Evolutionary conservation across 148 eudicot genomes (phyloP), one percentile per base, ranked within the genome.

Genomic region (Fagopyrum tataricum): DNA sequence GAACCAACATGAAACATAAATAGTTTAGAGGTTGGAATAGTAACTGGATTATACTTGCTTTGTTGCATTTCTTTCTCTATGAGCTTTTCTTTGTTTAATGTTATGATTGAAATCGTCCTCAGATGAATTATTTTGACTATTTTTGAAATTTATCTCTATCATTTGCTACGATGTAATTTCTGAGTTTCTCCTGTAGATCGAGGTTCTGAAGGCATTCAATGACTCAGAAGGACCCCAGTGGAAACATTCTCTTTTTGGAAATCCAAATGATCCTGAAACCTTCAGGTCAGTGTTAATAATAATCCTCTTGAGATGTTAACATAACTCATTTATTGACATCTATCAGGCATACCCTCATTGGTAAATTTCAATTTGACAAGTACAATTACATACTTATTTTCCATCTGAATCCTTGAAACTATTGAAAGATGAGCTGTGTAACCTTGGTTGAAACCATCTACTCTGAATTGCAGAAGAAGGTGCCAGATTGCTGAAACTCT

Each of bases 171-270:
- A 37, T 64, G 13, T 64, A 13, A 64, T 15, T 31, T 64, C 39
- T 37, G 41, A 64, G 52, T 23, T 17, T 70, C 37, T 44, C 72
- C 52, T 78, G 43, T 76, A 94, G 98, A 88, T 95, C 81, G 94
- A 90, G 78, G 93, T 95, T 76, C 93, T 91, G 75, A 91, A 74
- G 84, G 88, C 96, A 47, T 88, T 87, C 75, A 90, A 85, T 81
- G 97, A 89, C 73, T 53, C 81, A 44, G 99, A 91, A 84, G 97
- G 99, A 77, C 90, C 99, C 40, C 97, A 85, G 76, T 95, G 99
- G 99, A 95, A 95, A 76, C 84, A 90, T 77, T 95, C 99, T 79
- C 89, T 95, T 72, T 95, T 95, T 84, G 99, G 99, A 68, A 95
- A 91, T 75, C 99, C 99, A 76, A 91, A 79, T 77, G 99, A 95